Evolutionary conservation across 73 alveolate genomes (phyloP), one percentile per base, ranked within the genome.

Genomic region (Symbiodinium natans): DNA sequence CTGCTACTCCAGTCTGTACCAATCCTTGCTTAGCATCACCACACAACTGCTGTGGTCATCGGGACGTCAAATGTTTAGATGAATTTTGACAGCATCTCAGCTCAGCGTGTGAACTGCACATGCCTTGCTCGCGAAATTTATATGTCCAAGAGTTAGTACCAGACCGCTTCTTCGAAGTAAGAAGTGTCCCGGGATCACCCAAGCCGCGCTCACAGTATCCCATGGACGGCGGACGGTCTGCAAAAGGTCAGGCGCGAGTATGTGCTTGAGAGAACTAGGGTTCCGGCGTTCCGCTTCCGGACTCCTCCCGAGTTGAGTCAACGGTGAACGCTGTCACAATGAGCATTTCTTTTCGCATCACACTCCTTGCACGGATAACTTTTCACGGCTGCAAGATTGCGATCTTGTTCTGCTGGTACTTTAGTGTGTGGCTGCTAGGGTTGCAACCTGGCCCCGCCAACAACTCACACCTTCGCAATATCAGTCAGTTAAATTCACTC

Each of bases 401-500:
- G 23, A 29, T 73, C 41, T 21, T 73, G n/a, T 73, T 73, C 27
- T 21, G 83, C 83, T 73, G 83, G 42, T n/a, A 73, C 43, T 31
- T 73, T 29, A 1, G 83, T 73, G 83, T 21, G 8, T 73, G 83
- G 83, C 83, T 73, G 83, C 83, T 73, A 73, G 83, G 83, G 83
- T 73, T 73, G 83, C 83, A 73, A 73, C 83, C 83, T 73, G 83
- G 83, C 83, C 40, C 83, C 40, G 83, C 83, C 83, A 31, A 34
- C 43, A 31, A 41, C 25, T 3, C 29, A 7, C 43, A 27, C 83
- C 41, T 73, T 73, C 15, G 23, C 27, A 7, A 29, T 10, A 73
- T 17, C n/a, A 1, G 23, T 34, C 83, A 73, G 42, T 21, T 33
- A 31, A 73, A n/a, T n/a, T 34, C 40, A n/a, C 23, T 73, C 2